These are phyloP conservation scores for Jaenimonas drosophilae DNA, from an alignment of 208 protist species.

Conservation along the genomic window DNA sequence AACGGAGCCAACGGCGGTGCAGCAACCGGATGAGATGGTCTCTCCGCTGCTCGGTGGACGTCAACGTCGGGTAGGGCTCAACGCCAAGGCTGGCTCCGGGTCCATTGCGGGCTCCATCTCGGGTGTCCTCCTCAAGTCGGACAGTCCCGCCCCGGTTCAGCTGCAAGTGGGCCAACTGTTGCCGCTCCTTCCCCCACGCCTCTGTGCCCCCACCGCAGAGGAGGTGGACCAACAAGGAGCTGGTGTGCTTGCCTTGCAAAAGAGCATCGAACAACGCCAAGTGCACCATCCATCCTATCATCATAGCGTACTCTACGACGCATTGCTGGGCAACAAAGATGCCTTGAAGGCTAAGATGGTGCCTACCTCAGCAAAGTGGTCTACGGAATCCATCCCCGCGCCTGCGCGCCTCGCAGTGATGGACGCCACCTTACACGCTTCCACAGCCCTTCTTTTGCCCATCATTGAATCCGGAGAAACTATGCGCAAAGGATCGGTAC, in stretches of 20 bases:
- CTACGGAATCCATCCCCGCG: conserved; percentile 4
- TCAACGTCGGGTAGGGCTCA: background rate
- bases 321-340: conserved; percentile 10
- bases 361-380: background rate
- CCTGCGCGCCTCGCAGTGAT: conserved; percentile 6
- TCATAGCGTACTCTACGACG: conserved; percentile 30
- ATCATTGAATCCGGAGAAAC: too few relatives aligned
- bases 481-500: too few relatives aligned
- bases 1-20: conserved; percentile 2
- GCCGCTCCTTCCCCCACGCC: background rate
- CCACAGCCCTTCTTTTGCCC: too few relatives aligned
- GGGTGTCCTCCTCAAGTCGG: background rate
- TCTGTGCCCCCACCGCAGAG: background rate
- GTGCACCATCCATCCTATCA: conserved; percentile 4
- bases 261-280: background rate
- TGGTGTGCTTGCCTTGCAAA: too few relatives aligned
- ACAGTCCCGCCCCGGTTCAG: background rate
- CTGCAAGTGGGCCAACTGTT: background rate
- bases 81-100: background rate
- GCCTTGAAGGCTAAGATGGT: conserved; percentile 10
- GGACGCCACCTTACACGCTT: conserved; percentile 1
- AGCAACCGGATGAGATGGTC: conserved; percentile 3
- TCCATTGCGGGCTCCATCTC: background rate
- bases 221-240: background rate
- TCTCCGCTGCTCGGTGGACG: background rate